phyloP scores from a whole-genome alignment of 2,329 filamentous ascomycete genomes.

The Microdochium paspali region DNA sequence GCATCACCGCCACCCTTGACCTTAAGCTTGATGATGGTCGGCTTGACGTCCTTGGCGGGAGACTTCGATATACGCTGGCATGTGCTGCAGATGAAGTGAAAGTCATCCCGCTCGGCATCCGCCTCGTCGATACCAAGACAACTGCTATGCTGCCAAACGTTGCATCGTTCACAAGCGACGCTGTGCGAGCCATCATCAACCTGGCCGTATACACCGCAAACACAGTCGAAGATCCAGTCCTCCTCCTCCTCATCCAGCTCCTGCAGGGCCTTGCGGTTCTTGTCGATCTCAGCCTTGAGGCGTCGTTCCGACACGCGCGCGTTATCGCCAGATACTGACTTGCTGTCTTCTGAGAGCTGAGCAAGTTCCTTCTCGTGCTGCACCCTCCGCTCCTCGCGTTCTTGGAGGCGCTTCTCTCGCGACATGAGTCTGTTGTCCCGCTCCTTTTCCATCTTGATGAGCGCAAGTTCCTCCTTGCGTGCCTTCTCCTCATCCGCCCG shows the following conservation, averaged over 20 bases:
- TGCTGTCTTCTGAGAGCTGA: constrained; percentile 68
- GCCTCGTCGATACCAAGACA: constrained; percentile 73
- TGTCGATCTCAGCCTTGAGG: constrained; percentile 74
- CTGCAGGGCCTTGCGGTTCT: constrained; percentile 65
- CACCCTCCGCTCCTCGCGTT: constrained; percentile 76
- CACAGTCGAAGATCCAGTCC: constrained; percentile 91
- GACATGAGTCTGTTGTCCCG: constrained; percentile 74
- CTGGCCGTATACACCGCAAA: constrained; percentile 82
- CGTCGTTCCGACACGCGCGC: constrained; percentile 68
- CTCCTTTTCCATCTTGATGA: constrained; percentile 54
- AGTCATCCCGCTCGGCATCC: constrained; percentile 76
- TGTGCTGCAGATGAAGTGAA: constrained; percentile 74
- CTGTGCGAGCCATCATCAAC: constrained; percentile 93
- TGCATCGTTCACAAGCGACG: constrained; percentile 88
- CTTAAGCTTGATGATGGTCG: constrained; percentile 45
- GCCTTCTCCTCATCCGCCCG: constrained; percentile 55
- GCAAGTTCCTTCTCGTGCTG: constrained; percentile 77
- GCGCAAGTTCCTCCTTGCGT: constrained; percentile 56
- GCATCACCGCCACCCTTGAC: constrained; percentile 22
- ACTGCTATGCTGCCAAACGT: constrained; percentile 93
- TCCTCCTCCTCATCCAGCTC: constrained; percentile 62
- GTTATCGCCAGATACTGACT: constrained; percentile 42
- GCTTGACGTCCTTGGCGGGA: constrained; percentile 47
- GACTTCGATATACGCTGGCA: constrained; percentile 54
- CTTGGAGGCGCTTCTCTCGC: constrained; percentile 74